Base-by-base conservation (phyloP, 1,284 basidiomycete species). In the Apiotrichum siamense region DNA sequence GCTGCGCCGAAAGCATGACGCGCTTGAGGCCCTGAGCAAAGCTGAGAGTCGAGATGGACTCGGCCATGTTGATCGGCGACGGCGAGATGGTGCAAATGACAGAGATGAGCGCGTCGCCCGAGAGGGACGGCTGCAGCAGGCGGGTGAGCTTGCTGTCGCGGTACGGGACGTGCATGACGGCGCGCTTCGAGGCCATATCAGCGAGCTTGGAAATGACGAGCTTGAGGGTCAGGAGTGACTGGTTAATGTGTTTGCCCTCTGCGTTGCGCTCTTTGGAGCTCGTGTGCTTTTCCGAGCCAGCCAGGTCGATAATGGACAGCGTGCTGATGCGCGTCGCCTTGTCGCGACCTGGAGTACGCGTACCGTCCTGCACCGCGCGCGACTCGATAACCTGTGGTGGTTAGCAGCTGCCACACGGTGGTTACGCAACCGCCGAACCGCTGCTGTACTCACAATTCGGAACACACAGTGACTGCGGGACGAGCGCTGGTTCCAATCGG, bases 51-150 rank as follows among this genome's bases (percentile, higher is more conserved):
- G 84, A 89, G 42, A 83, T 83, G 3, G 83, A 85, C 75, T 94
- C 91, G 3, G 83, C 78, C 7, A 91, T 76, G n/a, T 87, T 75
- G 47, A 66, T 33, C 64, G 60, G 54, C 1, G 88, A 86, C 0
- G 91, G 89, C 64, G 93, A 94, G 67, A 97, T 82, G 0, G 94
- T 97, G 67, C 92, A 97, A 52, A 97, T 87, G 25, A 98, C 94
- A 32, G 89, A 92, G 45, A 98, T 93, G 18, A 90, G 83, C 17
- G 96, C 94, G 66, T 97, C 90, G 1, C 94, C 96, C 0, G 88
- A 87, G 0, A 98, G 79, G 2, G 90, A 96, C 3, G 93, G 93
- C 70, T 97, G 93, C 7, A 98, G 80, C 73, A 98, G 84, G 29
- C 93, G 84, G 4, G 94, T 98, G 6, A 81, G 69, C 73, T 97